These are phyloP conservation scores for Hysterium pulicare DNA, from an alignment of 2,329 filamentous ascomycete species.

Conservation along the genomic window DNA sequence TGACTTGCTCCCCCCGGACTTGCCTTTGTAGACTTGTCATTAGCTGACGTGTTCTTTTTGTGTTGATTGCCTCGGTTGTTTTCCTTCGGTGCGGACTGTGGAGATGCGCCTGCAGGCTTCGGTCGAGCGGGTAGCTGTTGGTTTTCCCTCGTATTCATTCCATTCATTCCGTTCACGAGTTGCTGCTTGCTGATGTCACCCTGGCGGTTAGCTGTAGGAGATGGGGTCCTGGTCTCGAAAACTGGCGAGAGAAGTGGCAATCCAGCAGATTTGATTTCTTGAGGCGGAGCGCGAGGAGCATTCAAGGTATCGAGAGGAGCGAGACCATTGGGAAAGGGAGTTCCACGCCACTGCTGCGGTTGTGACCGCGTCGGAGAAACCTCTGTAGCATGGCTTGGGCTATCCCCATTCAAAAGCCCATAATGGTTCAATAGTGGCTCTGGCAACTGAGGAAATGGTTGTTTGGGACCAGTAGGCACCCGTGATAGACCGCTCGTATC, in stretches of 20 bases:
- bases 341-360: constrained; percentile 28
- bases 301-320: constrained; percentile 40
- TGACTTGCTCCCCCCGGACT: constrained; percentile 11
- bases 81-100: constrained; percentile 18
- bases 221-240: constrained; percentile 69
- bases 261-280: constrained; percentile 38
- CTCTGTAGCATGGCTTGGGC: constrained; percentile 20
- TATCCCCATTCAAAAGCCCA: constrained; percentile 21
- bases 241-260: constrained; percentile 64
- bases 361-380: constrained; percentile 28
- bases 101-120: constrained; percentile 13
- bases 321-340: constrained; percentile 28
- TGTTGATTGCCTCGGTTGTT: constrained; percentile 20
- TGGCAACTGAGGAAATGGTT: constrained; percentile 23
- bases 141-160: constrained; percentile 24
- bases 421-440: constrained; percentile 26
- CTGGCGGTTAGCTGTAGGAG: constrained; percentile 57
- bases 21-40: constrained; percentile 24
- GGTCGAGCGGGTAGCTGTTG: constrained; percentile 28
- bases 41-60: constrained; percentile 16
- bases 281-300: constrained; percentile 40
- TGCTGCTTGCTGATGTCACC: constrained; percentile 21
- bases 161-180: constrained; percentile 24
- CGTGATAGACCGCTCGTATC: constrained; percentile 21
- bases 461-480: constrained; percentile 22